These are phyloP conservation scores for Auricularia heimuer DNA, from an alignment of 768 basidiomycete species.

Conservation along the genomic window DNA sequence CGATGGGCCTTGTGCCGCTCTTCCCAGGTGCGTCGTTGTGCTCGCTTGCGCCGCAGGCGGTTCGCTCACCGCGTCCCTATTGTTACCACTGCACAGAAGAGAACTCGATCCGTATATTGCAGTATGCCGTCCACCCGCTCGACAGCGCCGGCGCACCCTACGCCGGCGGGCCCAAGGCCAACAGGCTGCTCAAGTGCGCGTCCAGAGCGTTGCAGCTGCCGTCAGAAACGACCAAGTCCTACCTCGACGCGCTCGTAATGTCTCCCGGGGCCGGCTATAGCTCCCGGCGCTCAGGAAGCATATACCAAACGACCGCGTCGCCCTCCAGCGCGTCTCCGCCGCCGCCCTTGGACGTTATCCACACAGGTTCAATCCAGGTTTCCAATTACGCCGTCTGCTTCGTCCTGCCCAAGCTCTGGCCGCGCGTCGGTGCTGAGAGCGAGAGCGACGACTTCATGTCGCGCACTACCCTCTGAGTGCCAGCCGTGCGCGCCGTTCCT, in stretches of 20 bases:
- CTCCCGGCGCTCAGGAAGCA: neutral
- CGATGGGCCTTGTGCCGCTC: neutral
- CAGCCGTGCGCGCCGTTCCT: neutral
- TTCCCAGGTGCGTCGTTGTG: neutral
- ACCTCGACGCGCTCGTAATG: neutral
- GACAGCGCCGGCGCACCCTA: neutral
- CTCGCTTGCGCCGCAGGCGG: neutral
- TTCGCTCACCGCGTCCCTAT: neutral
- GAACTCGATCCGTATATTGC: neutral
- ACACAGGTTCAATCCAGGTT: neutral
- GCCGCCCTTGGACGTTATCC: neutral
- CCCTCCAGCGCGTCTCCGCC: neutral
- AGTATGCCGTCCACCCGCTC: neutral
- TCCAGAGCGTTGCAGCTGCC: neutral
- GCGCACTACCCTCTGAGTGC: neutral
- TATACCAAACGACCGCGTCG: neutral
- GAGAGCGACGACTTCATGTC: neutral
- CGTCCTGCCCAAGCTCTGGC: neutral
- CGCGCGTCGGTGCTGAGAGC: neutral
- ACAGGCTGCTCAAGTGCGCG: neutral
- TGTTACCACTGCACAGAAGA: neutral
- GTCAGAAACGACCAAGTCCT: neutral
- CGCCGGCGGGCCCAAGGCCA: neutral
- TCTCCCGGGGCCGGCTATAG: neutral
- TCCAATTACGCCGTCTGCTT: neutral